A percentile compares a stretch with the other conserved stretches of the same genome.
Evolutionary conservation across 1,284 basidiomycete species (phyloP).

Genomic region (Malassezia japonica): DNA sequence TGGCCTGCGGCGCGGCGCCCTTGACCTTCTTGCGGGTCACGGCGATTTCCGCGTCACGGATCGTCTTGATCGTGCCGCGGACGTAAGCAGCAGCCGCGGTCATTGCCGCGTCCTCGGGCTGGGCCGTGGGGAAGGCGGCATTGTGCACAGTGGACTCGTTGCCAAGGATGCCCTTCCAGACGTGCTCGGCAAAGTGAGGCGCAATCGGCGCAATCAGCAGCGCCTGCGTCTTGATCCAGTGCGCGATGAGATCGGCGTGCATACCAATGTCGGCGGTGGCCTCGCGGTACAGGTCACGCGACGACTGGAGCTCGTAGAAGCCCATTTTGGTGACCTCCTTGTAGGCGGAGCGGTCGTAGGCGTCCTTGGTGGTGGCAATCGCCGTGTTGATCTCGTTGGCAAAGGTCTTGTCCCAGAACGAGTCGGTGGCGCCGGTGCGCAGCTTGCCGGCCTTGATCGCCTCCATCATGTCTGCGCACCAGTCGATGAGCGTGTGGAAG

Average conservation of each 20-base stretch:
- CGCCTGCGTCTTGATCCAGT: constrained; percentile 73
- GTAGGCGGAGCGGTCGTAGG: constrained; percentile 66
- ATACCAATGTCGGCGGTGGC: constrained; percentile 72
- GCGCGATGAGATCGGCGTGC: constrained; percentile 64
- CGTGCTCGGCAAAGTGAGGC: constrained; percentile 88
- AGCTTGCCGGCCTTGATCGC: constrained; percentile 59
- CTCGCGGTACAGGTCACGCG: constrained; percentile 92
- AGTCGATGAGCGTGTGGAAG: constrained; percentile 77
- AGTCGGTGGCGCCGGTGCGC: constrained; percentile 52
- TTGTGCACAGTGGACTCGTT: constrained; percentile 70
- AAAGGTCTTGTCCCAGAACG: constrained; percentile 66
- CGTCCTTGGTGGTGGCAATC: constrained; percentile 63
- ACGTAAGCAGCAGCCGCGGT: constrained; percentile 61
- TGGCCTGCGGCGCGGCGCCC: constrained; percentile 25
- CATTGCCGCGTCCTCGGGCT: constrained; percentile 55
- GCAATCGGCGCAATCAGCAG: constrained; percentile 79
- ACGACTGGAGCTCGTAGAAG: constrained; percentile 87
- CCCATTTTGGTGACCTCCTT: constrained; percentile 91
- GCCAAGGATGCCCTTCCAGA: constrained; percentile 66
- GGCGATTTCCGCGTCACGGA: constrained; percentile 71
- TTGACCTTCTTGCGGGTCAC: constrained; percentile 33
- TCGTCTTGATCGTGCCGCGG: constrained; percentile 71
- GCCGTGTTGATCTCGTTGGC: constrained; percentile 82
- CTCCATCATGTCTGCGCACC: constrained; percentile 72
- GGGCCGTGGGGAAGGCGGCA: constrained; percentile 65